Evolutionary conservation across 2,329 filamentous ascomycete species (phyloP).

Genomic region (Lasiodiplodia citricola): DNA sequence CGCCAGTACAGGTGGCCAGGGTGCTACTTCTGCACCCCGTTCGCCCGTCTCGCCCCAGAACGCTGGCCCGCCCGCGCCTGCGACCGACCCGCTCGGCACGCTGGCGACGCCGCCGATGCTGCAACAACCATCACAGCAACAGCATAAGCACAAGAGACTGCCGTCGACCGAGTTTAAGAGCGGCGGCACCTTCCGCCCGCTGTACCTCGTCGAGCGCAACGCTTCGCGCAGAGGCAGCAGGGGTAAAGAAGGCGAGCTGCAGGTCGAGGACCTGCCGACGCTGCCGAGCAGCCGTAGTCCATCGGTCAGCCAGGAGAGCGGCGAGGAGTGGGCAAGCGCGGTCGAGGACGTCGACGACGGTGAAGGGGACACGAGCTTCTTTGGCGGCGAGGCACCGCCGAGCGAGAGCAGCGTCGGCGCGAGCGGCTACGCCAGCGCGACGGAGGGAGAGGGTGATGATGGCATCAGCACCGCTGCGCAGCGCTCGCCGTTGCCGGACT

Average conservation of each 20-base stretch:
- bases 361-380: background rate
- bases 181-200: slow-evolving; percentile 73
- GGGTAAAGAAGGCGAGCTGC: slow-evolving; percentile 31
- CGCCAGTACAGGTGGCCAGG: slow-evolving; percentile 39
- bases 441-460: slow-evolving; percentile 40
- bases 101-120: background rate
- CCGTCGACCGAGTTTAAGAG: slow-evolving; percentile 58
- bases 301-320: slow-evolving; percentile 7
- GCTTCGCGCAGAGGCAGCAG: slow-evolving; percentile 44
- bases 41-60: slow-evolving; percentile 11
- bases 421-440: slow-evolving; percentile 1
- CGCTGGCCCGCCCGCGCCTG: background rate
- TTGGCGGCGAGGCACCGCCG: background rate
- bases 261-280: slow-evolving; percentile 53
- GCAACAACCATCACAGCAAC: background rate
- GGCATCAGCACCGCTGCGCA: background rate
- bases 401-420: background rate
- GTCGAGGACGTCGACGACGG: background rate
- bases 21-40: slow-evolving; percentile 45
- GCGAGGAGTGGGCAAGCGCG: slow-evolving; percentile 14
- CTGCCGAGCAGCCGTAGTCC: slow-evolving; percentile 55
- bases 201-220: slow-evolving; percentile 78
- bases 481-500: background rate
- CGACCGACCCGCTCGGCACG: background rate
- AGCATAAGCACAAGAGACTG: slow-evolving; percentile 52